Percentiles rank a stretch among this genome's conserved stretches.
Conservation (phyloP, 257 asterid species). For the Solanum arcanum region DNA sequence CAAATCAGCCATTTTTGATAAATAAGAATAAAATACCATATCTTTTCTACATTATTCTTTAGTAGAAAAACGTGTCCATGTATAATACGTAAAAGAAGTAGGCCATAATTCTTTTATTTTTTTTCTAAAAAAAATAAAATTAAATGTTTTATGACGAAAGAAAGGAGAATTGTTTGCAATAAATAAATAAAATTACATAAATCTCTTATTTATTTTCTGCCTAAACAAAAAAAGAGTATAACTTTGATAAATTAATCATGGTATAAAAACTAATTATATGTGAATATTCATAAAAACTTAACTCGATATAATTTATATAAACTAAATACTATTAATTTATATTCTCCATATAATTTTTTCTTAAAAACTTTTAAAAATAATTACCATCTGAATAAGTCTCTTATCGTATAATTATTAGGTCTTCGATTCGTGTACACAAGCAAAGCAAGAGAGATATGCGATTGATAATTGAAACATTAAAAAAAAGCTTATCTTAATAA, state of each 20-base stretch:
- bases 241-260: background rate
- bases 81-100: background rate
- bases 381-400: background rate
- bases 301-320: background rate
- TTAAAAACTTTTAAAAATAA: accelerated
- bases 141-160: background rate
- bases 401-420: background rate
- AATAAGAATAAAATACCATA: background rate
- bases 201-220: background rate
- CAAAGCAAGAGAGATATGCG: background rate
- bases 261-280: background rate
- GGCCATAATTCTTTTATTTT: background rate
- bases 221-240: background rate
- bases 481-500: background rate
- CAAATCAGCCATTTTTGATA: background rate
- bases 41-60: background rate
- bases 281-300: background rate
- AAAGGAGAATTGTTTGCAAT: background rate
- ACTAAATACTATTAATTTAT: too few species aligned
- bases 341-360: too few species aligned
- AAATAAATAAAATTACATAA: background rate
- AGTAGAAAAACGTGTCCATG: background rate
- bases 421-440: background rate
- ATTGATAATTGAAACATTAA: too few species aligned
- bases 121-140: too few species aligned